A percentile compares a stretch with the other conserved stretches of the same genome.
phyloP scores from a whole-genome alignment of 139 green algal species.

The Nannochloris sp. region DNA sequence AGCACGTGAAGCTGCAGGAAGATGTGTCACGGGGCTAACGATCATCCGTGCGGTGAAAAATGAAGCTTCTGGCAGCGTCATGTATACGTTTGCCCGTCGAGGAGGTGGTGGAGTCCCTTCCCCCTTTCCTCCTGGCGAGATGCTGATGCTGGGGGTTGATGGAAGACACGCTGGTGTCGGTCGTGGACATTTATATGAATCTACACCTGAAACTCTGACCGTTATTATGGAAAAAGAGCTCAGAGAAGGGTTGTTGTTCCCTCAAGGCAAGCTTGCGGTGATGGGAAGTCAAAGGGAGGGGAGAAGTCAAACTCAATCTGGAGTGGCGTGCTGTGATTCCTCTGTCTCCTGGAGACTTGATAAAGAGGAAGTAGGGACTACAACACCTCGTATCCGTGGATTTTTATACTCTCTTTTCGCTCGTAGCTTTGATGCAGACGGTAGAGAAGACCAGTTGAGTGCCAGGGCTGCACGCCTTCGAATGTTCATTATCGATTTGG shows the following conservation, averaged over 20 bases:
- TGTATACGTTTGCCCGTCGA: conserved; percentile 14
- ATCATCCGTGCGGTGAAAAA: neutral
- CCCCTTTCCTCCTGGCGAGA: conserved; percentile 38
- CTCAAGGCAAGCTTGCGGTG: neutral
- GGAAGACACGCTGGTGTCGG: conserved; percentile 32
- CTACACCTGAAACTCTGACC: conserved; percentile 7
- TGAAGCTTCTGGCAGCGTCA: neutral
- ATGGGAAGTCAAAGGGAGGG: neutral
- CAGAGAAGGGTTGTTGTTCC: conserved; percentile 13
- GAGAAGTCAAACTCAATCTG: too few species aligned
- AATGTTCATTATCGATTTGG: conserved; percentile 51
- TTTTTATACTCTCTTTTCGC: conserved; percentile 48
- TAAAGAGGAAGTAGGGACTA: conserved; percentile 50
- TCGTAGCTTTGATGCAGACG: neutral
- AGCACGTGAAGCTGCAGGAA: conserved; percentile 45
- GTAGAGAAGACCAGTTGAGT: too few species aligned
- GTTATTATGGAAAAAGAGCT: conserved; percentile 27
- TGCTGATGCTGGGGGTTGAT: conserved; percentile 61
- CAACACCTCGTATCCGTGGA: conserved; percentile 41
- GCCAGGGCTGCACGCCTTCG: conserved; percentile 22
- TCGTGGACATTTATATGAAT: conserved; percentile 14
- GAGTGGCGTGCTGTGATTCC: neutral
- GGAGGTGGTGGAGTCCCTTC: neutral
- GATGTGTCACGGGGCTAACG: conserved; percentile 43
- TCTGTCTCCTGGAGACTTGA: conserved; percentile 64